Conservation (phyloP, 805 yeast species). For the Candida hungchunana region DNA sequence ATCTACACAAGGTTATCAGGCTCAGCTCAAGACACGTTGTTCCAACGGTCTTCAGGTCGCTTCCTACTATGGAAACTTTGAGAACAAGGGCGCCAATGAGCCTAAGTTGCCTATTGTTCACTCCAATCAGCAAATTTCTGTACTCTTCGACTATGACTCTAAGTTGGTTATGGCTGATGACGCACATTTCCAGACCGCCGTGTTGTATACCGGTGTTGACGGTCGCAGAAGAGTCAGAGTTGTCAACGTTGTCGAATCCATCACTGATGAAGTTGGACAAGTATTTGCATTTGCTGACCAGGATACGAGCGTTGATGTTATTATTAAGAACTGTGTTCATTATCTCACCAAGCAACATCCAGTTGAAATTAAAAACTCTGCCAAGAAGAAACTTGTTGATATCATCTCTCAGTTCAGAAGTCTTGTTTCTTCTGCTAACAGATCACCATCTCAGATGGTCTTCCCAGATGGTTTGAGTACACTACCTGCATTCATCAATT, state of each 20-base stretch:
- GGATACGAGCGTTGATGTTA: constrained; percentile 52
- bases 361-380: constrained; percentile 45
- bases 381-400: constrained; percentile 49
- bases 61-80: constrained; percentile 62
- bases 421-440: constrained; percentile 38
- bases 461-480: constrained; percentile 79
- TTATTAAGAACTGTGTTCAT: constrained; percentile 45
- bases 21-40: constrained; percentile 77
- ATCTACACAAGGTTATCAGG: constrained; percentile 66
- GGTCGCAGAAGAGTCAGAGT: constrained; percentile 85
- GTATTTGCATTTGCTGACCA: constrained; percentile 80
- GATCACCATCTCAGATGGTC: constrained; percentile 58
- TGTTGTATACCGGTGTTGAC: constrained; percentile 71
- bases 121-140: constrained; percentile 61
- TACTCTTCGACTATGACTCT: constrained; percentile 74
- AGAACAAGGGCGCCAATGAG: constrained; percentile 42
- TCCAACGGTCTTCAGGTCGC: constrained; percentile 82
- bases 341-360: constrained; percentile 40
- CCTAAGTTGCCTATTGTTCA: constrained; percentile 67
- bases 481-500: constrained; percentile 60
- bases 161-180: constrained; percentile 65
- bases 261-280: constrained; percentile 66
- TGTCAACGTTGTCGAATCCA: constrained; percentile 78
- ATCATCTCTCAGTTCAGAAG: constrained; percentile 57
- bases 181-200: constrained; percentile 87